Percentiles rank a stretch among this genome's conserved stretches.
phyloP scores from a whole-genome alignment of 495 filamentous ascomycete species.

The Neurospora tetraspora region DNA sequence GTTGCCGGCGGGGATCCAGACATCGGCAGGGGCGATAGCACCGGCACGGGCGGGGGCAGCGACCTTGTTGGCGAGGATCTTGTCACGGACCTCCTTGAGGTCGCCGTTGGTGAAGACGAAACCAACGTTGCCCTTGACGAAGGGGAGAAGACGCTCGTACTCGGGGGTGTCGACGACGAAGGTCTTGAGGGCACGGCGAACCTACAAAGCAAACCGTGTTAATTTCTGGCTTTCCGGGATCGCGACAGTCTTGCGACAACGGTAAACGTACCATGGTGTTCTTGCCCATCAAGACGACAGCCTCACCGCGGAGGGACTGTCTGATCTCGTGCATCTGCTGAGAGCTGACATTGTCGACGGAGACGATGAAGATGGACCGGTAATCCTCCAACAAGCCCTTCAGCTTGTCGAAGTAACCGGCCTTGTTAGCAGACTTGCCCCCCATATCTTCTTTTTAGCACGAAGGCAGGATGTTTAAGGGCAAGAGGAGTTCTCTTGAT shows the following conservation, averaged over 20 bases:
- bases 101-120: constrained; percentile 99
- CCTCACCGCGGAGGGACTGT: constrained; percentile 73
- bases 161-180: constrained; percentile 86
- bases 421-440: constrained; percentile 91
- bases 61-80: constrained; percentile 93
- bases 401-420: constrained; percentile 98
- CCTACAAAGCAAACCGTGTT: constrained; percentile 32
- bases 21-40: constrained; percentile 85
- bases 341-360: constrained; percentile 91
- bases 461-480: constrained; percentile 99
- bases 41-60: constrained; percentile 94
- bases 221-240: neutral
- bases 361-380: constrained; percentile 93
- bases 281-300: constrained; percentile 98
- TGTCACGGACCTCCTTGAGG: constrained; percentile 81
- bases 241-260: neutral
- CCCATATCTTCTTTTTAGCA: constrained; percentile 92
- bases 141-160: constrained; percentile 92
- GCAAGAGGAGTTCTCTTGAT: constrained; percentile 35
- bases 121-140: constrained; percentile 95
- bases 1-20: constrained; percentile 90
- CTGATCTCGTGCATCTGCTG: constrained; percentile 99
- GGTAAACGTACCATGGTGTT: constrained; percentile 86
- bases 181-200: constrained; percentile 94
- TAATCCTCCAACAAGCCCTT: constrained; percentile 88